Evolutionary conservation across 2,329 filamentous ascomycete species (phyloP).

Genomic region (Xylariaceae sp.): DNA sequence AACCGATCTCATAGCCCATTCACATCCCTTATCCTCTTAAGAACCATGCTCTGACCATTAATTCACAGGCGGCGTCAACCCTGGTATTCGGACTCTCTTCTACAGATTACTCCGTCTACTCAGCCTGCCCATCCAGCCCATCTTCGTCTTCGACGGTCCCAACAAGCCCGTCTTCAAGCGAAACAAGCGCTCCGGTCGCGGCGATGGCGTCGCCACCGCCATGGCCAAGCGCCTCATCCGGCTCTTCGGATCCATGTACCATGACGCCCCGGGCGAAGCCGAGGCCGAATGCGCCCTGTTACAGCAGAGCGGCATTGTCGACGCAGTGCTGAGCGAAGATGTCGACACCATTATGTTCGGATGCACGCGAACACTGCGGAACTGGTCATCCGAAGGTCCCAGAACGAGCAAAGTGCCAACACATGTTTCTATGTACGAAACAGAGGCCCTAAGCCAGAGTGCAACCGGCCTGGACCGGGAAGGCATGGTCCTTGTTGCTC

Average conservation of each 20-base stretch:
- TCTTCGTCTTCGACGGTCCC: conserved; percentile 87
- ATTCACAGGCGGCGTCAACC: conserved; percentile 65
- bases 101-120: conserved; percentile 80
- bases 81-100: conserved; percentile 85
- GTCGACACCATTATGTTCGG: conserved; percentile 98
- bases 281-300: conserved; percentile 92
- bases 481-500: conserved; percentile 87
- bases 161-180: conserved; percentile 84
- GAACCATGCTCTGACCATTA: neutral
- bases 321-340: conserved; percentile 92
- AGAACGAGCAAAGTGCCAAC: conserved; percentile 66
- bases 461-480: conserved; percentile 66
- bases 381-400: conserved; percentile 71
- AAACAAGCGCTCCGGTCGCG: conserved; percentile 65
- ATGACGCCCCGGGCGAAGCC: conserved; percentile 88
- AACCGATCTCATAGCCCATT: neutral
- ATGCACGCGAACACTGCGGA: conserved; percentile 69
- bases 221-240: conserved; percentile 79
- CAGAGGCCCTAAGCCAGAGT: conserved; percentile 45
- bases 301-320: conserved; percentile 75
- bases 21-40: neutral
- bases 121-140: conserved; percentile 70
- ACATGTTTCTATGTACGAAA: conserved; percentile 78
- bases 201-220: conserved; percentile 63
- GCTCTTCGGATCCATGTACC: conserved; percentile 76